Percentiles rank a stretch among this genome's conserved stretches.
phyloP scores from a whole-genome alignment of 306 rosid species.

The Sechiopsis laciniata region DNA sequence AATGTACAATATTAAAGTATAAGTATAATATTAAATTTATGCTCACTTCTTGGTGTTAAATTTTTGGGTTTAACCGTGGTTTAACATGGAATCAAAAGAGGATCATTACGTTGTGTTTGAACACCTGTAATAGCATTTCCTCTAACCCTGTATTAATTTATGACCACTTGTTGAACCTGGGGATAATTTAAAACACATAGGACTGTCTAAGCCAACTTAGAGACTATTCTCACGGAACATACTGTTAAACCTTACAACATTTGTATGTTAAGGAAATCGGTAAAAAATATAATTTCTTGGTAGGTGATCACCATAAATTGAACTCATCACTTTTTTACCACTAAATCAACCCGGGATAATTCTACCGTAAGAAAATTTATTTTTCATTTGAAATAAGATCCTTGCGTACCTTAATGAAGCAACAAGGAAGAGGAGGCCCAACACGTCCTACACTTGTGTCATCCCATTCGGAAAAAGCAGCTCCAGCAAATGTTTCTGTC shows the following conservation, averaged over 20 bases:
- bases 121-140: neutral
- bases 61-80: neutral
- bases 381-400: slow-evolving; percentile 20
- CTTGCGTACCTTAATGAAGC: slow-evolving; percentile 56
- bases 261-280: too few species aligned
- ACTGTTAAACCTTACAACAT: too few species aligned
- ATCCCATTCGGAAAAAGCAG: slow-evolving; percentile 76
- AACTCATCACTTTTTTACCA: too few species aligned
- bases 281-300: too few species aligned
- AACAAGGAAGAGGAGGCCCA: slow-evolving; percentile 92
- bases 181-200: neutral
- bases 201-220: neutral
- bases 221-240: too few species aligned
- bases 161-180: neutral
- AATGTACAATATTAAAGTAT: slow-evolving; percentile 1
- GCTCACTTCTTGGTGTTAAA: too few species aligned
- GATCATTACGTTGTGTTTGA: neutral
- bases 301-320: too few species aligned
- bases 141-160: too few species aligned
- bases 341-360: too few species aligned
- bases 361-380: neutral
- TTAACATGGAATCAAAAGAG: neutral
- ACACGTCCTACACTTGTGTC: slow-evolving; percentile 85
- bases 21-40: neutral
- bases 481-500: slow-evolving; percentile 99